These are phyloP conservation scores for Naganishia vaughanmartiniae DNA, from an alignment of 768 basidiomycete genomes.

Conservation along the genomic window DNA sequence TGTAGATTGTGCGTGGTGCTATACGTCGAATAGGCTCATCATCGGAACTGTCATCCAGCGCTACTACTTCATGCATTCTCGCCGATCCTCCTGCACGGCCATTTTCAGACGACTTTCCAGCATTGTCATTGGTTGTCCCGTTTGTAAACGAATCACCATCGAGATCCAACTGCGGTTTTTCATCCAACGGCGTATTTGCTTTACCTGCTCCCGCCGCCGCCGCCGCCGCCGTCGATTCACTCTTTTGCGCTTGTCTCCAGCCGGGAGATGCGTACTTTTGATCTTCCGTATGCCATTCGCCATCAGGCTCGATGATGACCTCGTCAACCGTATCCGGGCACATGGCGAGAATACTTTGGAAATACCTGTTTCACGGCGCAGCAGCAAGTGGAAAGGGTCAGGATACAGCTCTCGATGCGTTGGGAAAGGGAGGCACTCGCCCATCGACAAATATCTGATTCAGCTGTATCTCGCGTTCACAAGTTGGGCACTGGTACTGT, in stretches of 20 bases:
- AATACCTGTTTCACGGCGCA: conserved; percentile 61
- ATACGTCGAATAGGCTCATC: conserved; percentile 1
- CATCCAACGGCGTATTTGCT: conserved; percentile 11
- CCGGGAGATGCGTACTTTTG: conserved; percentile 71
- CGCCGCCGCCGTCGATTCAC: not conserved
- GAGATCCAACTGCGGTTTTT: not conserved
- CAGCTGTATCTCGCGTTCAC: conserved; percentile 71
- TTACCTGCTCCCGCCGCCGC: not conserved
- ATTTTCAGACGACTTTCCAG: not conserved
- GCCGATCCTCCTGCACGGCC: not conserved
- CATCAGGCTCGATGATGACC: conserved; percentile 88
- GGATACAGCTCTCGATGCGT: not conserved
- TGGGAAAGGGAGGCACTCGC: conserved; percentile 55
- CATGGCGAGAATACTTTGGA: conserved; percentile 74
- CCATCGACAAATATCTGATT: conserved; percentile 89
- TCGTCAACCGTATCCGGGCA: conserved; percentile 81
- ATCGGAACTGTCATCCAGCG: conserved; percentile 10
- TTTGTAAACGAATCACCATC: not conserved
- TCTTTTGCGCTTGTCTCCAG: conserved; percentile 59
- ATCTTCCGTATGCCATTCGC: conserved; percentile 92
- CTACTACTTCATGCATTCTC: conserved; percentile 12
- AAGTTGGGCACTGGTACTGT: conserved; percentile 91
- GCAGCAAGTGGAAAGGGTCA: not conserved
- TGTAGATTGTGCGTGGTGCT: not conserved
- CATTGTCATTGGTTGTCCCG: not conserved